Percentiles rank a stretch among this genome's conserved stretches.
Evolutionary conservation across 345 rosid genomes (phyloP).

Genomic region (Camelina laxa): DNA sequence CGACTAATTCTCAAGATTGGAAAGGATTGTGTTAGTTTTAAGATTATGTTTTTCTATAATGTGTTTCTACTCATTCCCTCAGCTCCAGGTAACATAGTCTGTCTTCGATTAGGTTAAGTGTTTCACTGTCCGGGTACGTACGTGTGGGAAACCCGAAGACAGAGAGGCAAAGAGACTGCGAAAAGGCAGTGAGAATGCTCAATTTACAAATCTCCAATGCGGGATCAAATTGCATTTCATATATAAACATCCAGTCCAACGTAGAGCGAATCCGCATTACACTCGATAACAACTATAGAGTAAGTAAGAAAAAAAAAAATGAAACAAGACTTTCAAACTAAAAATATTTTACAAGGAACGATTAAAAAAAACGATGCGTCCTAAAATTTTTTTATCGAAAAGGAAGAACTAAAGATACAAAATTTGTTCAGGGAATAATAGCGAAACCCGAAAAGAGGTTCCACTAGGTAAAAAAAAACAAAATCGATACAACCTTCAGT

Average conservation of each 20-base stretch:
- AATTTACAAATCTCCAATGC: background rate
- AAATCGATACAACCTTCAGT: constrained; percentile 36
- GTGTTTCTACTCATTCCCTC: no score
- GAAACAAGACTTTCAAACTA: background rate
- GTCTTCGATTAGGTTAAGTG: no score
- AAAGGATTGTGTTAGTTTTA: no score
- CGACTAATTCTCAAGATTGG: no score
- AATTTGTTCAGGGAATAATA: background rate
- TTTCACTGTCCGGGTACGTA: no score
- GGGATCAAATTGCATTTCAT: background rate
- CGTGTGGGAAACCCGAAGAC: no score
- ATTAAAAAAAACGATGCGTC: background rate
- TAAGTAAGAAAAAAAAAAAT: background rate
- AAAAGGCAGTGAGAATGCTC: no score
- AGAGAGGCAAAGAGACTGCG: no score
- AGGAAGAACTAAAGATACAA: background rate
- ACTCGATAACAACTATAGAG: background rate
- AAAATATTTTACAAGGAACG: background rate
- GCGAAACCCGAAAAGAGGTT: constrained; percentile 21
- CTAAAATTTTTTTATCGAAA: constrained; percentile 3
- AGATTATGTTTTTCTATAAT: no score
- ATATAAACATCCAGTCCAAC: background rate
- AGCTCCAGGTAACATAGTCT: no score
- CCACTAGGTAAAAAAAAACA: constrained; percentile 14
- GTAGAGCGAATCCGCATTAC: background rate